Conservation (phyloP, 2,329 filamentous ascomycete genomes). For the Atkinsonella texensis region DNA sequence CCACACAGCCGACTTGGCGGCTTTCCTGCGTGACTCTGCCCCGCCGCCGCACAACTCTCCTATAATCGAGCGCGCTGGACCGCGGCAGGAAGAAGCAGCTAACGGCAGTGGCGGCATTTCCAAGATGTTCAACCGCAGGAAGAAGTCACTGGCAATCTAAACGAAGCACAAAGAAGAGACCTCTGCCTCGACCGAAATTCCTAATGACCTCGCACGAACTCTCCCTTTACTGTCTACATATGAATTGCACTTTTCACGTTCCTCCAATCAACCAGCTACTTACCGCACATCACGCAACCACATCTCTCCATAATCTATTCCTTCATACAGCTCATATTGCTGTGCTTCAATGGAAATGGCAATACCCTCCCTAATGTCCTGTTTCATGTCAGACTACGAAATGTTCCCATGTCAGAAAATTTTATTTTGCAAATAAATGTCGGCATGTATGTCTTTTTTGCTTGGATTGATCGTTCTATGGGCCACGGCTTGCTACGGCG, state of each 20-base stretch:
- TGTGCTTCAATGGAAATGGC: not conserved
- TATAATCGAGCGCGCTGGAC: constrained; percentile 12
- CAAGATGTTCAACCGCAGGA: constrained; percentile 37
- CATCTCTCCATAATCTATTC: not conserved
- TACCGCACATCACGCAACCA: not conserved
- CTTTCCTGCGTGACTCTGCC: constrained; percentile 58
- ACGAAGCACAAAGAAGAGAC: not conserved
- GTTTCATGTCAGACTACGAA: not conserved
- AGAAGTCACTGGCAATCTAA: constrained; percentile 29
- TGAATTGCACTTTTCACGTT: too few species aligned
- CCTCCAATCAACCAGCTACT: too few species aligned
- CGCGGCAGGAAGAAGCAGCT: constrained; percentile 23
- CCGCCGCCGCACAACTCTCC: constrained; percentile 36
- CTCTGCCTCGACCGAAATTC: too few species aligned
- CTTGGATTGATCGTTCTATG: not conserved
- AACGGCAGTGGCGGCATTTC: constrained; percentile 24
- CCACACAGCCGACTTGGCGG: constrained; percentile 57
- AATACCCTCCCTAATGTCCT: not conserved
- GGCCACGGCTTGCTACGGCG: not conserved
- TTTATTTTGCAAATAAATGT: not conserved
- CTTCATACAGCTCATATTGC: not conserved
- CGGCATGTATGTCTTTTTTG: not conserved
- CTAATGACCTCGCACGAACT: not conserved
- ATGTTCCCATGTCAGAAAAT: not conserved
- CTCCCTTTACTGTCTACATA: not conserved